A percentile compares a stretch with the other conserved stretches of the same genome.
Conservation (phyloP, 2,329 filamentous ascomycete species). For the Pestalotiopsis sp. region DNA sequence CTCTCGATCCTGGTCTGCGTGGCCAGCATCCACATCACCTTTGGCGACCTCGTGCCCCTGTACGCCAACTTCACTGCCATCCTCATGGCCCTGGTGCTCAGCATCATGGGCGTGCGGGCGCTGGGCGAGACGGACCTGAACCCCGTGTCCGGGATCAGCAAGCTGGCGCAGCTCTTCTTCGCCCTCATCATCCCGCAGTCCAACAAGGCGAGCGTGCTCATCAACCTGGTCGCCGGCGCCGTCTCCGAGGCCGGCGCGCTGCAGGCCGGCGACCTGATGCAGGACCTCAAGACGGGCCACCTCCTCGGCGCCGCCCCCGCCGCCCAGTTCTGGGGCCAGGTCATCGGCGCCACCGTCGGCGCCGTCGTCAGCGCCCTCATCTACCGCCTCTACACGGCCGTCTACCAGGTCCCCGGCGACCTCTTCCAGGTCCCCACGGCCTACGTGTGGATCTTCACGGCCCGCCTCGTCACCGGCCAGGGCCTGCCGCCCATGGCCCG, state of each 20-base stretch:
- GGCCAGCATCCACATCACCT: constrained; percentile 78
- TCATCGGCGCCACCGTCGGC: constrained; percentile 85
- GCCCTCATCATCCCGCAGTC: constrained; percentile 83
- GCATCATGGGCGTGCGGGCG: constrained; percentile 73
- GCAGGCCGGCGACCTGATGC: constrained; percentile 94
- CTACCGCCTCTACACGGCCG: constrained; percentile 83
- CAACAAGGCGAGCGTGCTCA: constrained; percentile 84
- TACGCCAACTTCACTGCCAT: constrained; percentile 78
- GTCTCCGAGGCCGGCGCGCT: constrained; percentile 84
- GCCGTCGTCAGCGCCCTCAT: constrained; percentile 85
- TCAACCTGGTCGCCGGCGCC: constrained; percentile 92
- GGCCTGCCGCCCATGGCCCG: constrained; percentile 83
- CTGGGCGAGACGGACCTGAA: constrained; percentile 89
- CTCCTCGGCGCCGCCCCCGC: constrained; percentile 88
- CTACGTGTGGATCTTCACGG: constrained; percentile 98
- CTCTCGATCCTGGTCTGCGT: constrained; percentile 81
- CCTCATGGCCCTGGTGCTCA: constrained; percentile 77
- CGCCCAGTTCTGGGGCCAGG: constrained; percentile 95
- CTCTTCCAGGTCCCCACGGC: constrained; percentile 93
- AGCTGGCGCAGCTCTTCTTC: constrained; percentile 94
- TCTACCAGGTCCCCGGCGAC: constrained; percentile 86
- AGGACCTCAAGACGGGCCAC: constrained; percentile 96
- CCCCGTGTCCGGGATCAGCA: constrained; percentile 94
- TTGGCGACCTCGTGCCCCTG: constrained; percentile 79
- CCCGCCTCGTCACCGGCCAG: constrained; percentile 86